Evolutionary conservation across 768 basidiomycete genomes (phyloP), one percentile per base, ranked within the genome.

Genomic region (Dictyophora rubrovolvata): DNA sequence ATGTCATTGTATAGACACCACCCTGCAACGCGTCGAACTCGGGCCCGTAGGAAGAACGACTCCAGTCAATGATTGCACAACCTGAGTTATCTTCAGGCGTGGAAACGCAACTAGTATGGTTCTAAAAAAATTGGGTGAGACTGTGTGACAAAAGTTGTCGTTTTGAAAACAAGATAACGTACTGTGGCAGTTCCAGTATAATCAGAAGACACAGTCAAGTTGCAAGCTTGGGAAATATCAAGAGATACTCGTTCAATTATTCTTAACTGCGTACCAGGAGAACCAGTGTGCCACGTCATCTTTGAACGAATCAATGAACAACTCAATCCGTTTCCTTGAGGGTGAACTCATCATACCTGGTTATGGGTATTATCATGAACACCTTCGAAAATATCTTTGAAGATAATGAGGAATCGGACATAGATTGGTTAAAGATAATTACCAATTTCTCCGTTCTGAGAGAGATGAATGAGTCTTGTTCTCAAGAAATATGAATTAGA

Each of bases 1-100:
- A 93, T 64, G 87, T 86, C 87, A 91, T 90, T 1, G 83, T 89
- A 67, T 89, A 93, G 2, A 91, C 83, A 2, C 92, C 92, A 5
- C 92, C 92, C 10, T 86, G 81, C 66, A 81, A 82, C 0, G 78
- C 77, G 61, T 93, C 91, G 67, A 93, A 93, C 55, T 79, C 80
- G 37, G 86, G 83, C 0, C 92, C 92, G 69, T 89, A 93, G 0
- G 91, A 93, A 1, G 86, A 84, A 20, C 78, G 76, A 65, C 89
- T 92, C 82, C 82, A 83, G 66, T 93, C 89, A 0, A 77, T 80
- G 62, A 92, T 74, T 37, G 85, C 84, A 63, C 92, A 93, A 7
- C 92, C 91, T 48, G 83, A 76, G 66, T 89, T 88, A 23, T 70
- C 67, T 61, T 22, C 48, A 21, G 23, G n/a, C 37, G 36, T 54